phyloP scores from a whole-genome alignment of 2,329 filamentous ascomycete genomes.

The Alternaria angustiovoidea region DNA sequence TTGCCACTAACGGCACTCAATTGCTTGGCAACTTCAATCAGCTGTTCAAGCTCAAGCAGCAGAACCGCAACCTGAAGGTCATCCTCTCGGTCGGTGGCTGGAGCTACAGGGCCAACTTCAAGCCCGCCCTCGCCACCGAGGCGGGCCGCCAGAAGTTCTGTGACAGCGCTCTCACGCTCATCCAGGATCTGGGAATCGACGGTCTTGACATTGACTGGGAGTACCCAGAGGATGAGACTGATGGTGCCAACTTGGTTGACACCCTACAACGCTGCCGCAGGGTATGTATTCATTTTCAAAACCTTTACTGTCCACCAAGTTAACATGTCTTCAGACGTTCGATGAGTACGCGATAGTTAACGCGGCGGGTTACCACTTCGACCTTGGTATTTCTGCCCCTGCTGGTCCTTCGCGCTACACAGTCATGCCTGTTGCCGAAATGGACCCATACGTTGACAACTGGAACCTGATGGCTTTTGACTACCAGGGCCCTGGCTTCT shows the following conservation, averaged over 20 bases:
- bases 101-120: constrained; percentile 80
- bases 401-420: constrained; percentile 53
- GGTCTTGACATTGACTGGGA: constrained; percentile 58
- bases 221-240: constrained; percentile 51
- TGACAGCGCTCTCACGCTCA: constrained; percentile 72
- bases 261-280: constrained; percentile 46
- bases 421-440: constrained; percentile 48
- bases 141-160: constrained; percentile 72
- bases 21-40: constrained; percentile 81
- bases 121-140: constrained; percentile 68
- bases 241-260: constrained; percentile 50
- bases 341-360: constrained; percentile 50
- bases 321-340: constrained; percentile 36
- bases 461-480: constrained; percentile 71
- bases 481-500: constrained; percentile 77
- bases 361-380: constrained; percentile 51
- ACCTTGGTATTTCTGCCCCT: constrained; percentile 55
- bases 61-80: constrained; percentile 77
- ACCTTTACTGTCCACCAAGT: neutral
- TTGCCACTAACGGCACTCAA: constrained; percentile 71
- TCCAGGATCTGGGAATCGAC: constrained; percentile 79
- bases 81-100: constrained; percentile 85
- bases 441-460: constrained; percentile 56
- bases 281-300: constrained; percentile 32
- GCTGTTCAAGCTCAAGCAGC: constrained; percentile 77